Evolutionary conservation across 495 filamentous ascomycete genomes (phyloP).

Genomic region (Astrothelium macrocarpum): DNA sequence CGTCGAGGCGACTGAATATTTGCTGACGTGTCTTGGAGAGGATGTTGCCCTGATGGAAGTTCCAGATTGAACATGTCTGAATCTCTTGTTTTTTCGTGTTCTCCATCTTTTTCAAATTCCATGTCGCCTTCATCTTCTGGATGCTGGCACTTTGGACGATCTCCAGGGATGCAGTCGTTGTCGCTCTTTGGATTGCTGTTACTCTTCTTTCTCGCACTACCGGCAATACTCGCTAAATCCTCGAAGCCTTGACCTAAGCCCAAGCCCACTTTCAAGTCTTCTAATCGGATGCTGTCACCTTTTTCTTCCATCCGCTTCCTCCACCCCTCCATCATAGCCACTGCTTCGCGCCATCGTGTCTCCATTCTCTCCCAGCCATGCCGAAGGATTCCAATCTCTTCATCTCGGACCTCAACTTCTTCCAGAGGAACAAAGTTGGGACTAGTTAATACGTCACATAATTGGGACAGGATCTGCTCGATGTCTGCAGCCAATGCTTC

Average conservation of each 20-base stretch:
- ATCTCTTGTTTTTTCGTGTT: neutral
- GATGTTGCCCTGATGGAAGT: conserved; percentile 19
- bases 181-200: neutral
- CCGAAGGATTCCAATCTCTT: conserved; percentile 72
- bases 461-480: conserved; percentile 63
- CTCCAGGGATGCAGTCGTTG: neutral
- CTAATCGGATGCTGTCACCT: conserved; percentile 70
- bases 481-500: conserved; percentile 65
- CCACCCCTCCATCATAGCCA: conserved; percentile 89
- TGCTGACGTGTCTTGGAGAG: conserved; percentile 23
- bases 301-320: conserved; percentile 69
- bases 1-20: conserved; percentile 26
- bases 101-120: neutral
- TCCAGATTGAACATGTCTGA: conserved; percentile 27
- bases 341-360: conserved; percentile 75
- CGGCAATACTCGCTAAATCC: conserved; percentile 1
- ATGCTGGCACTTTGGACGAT: neutral
- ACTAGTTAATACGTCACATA: conserved; percentile 77
- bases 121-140: neutral
- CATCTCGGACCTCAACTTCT: conserved; percentile 79
- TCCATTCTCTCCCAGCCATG: conserved; percentile 90
- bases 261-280: conserved; percentile 72
- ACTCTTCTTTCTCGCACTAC: conserved; percentile 12
- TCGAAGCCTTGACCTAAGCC: conserved; percentile 19
- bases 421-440: conserved; percentile 96